Evolutionary conservation across 2,329 filamentous ascomycete genomes (phyloP), one percentile per base, ranked within the genome.

Genomic region (Dothidotthia symphoricarpi): DNA sequence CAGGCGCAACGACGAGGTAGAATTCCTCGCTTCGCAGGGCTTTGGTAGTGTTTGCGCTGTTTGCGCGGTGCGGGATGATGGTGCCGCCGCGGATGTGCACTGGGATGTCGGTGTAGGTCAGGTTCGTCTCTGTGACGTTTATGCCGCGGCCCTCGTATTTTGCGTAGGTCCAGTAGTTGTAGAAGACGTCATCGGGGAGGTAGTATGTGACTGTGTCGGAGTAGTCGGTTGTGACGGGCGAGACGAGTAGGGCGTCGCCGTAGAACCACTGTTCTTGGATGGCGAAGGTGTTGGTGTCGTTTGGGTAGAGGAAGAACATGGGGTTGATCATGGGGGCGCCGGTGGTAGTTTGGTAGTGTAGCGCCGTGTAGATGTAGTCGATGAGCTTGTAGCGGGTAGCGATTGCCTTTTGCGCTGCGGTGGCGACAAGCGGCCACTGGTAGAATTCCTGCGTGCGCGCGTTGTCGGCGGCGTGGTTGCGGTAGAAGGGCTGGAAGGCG

Each of bases 341-440:
- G 28, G 76, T 75, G 13, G 71, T 55, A 19, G 73, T 76, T 60
- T 86, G 78, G 39, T 69, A 67, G 58, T 82, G 72, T 51, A 88
- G 72, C 0, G 81, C 79, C 1, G 86, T 89, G 71, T 91, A 90
- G 43, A 87, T 74, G 68, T 90, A 90, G 55, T 89, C 86, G 10
- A 90, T 72, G n/a, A 90, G 72, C 22, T 78, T 75, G 69, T 90
- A 90, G n/a, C 86, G 77, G 31, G 82, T 81, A 19, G 76, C 76
- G 52, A 90, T 88, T 13, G 81, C 83, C 41, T 79, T 82, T 38
- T 75, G 76, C 0, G 84, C 84, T 0, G 83, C 82, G 7, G 75
- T 68, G 0, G 83, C 72, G 4, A 86, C 83, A 1, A 71, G 66
- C 0, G 72, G 68, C 82, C 83, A 89, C 30, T 72, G 76, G 64